Evolutionary conservation across 148 eudicot species (phyloP).

Genomic region (Vaccinium corymbosum): DNA sequence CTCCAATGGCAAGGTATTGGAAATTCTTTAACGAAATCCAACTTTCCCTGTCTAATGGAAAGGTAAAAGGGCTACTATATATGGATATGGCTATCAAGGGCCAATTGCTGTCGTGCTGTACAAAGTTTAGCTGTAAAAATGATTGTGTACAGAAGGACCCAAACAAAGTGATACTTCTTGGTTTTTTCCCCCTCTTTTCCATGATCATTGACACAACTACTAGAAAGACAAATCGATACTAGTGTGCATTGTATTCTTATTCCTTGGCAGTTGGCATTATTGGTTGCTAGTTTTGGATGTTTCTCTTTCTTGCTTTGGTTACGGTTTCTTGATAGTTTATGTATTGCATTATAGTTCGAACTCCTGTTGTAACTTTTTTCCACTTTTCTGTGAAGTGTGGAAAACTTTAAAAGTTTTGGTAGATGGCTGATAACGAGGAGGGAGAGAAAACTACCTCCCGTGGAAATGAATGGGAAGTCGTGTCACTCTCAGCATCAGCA

Average conservation of each 20-base stretch:
- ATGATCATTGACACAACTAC: background rate
- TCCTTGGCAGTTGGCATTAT: background rate
- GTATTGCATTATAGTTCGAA: background rate
- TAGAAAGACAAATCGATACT: background rate
- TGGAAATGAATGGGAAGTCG: constrained; percentile 96
- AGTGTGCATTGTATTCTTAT: background rate
- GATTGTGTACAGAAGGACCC: background rate
- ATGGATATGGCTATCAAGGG: background rate
- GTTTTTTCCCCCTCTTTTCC: background rate
- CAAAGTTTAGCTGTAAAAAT: background rate
- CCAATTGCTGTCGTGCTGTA: too few species aligned
- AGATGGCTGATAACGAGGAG: constrained; percentile 52
- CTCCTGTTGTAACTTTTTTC: background rate
- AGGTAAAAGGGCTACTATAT: background rate
- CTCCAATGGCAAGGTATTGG: background rate
- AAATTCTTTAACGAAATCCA: background rate
- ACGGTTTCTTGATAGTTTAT: background rate
- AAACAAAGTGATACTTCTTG: background rate
- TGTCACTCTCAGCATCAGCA: constrained; percentile 84
- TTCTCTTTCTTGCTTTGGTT: background rate
- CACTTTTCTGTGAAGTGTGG: constrained; percentile 2
- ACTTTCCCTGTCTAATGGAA: background rate
- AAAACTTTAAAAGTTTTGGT: constrained; percentile 9
- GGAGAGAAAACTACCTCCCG: constrained; percentile 37
- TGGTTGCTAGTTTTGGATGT: background rate